These are phyloP conservation scores for Cercospora sp. DNA, from an alignment of 2,329 filamentous ascomycete species.

Conservation along the genomic window DNA sequence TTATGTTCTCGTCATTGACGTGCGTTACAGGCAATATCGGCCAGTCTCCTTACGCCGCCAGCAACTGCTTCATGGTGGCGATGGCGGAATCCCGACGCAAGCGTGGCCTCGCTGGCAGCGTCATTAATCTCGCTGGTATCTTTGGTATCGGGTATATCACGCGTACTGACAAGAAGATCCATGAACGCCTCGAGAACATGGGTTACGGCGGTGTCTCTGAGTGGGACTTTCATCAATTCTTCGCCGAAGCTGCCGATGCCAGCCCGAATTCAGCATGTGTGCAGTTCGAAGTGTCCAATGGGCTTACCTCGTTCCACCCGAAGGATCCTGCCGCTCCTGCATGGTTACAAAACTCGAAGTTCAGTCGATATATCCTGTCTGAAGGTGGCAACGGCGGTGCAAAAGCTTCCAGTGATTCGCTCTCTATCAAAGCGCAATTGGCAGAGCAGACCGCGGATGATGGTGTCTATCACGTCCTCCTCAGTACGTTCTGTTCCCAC, in stretches of 20 bases:
- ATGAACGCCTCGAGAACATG: neutral
- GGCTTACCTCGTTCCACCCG: neutral
- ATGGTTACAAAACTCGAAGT: neutral
- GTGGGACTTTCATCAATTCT: slow-evolving; percentile 38
- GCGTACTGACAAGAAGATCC: neutral
- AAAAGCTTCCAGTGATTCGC: neutral
- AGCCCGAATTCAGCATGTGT: neutral
- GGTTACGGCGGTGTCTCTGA: slow-evolving; percentile 45
- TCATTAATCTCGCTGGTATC: neutral
- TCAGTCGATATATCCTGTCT: neutral
- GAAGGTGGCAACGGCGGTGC: neutral
- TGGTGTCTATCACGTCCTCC: neutral
- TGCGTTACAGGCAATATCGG: slow-evolving; percentile 35
- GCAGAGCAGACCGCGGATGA: neutral
- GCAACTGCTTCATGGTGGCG: slow-evolving; percentile 7
- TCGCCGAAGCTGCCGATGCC: neutral
- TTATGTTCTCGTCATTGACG: slow-evolving; percentile 47
- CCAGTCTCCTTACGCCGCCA: slow-evolving; percentile 8
- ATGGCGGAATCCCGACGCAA: slow-evolving; percentile 17
- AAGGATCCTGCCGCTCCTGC: neutral
- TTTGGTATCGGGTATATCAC: slow-evolving; percentile 38
- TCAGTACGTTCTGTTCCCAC: neutral
- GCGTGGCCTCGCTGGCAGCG: neutral
- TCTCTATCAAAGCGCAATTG: neutral
- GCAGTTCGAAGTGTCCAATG: neutral